Evolutionary conservation across 1,284 basidiomycete species (phyloP), one percentile per base, ranked within the genome.

Genomic region (Naganishia albida): DNA sequence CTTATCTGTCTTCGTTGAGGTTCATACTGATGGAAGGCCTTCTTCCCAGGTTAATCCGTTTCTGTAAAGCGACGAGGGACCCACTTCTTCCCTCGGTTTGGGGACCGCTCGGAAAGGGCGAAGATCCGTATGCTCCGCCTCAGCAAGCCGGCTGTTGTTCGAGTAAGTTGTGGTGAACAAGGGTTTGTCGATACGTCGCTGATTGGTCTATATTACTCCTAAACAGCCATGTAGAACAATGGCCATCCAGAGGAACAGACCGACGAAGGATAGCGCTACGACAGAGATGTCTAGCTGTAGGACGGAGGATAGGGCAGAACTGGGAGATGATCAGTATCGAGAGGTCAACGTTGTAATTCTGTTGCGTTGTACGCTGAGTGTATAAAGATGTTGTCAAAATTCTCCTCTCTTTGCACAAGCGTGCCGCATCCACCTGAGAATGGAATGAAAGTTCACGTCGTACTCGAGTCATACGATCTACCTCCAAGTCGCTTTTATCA

Each of bases 11-110:
- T 38, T 10, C 7, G 16, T 30, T 28, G 39, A 39, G 30, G 64
- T 50, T 0, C 44, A 64, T 40, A 23, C 66, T 38, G 25, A 25
- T 25, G 51, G 30, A 28, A 34, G n/a, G n/a, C 16, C 48, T 56
- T 2, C 30, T 7, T 34, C 28, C 39, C 23, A 90, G 94, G 75
- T 80, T 98, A 68, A 95, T 97, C 75, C 87, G 88, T 63, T 95
- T 91, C 78, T 92, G 90, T 84, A 91, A 91, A 80, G 87, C 85
- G 30, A 95, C 91, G 39, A 88, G 87, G 73, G 93, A 96, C 80
- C 90, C 88, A 72, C 84, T 94, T 68, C 85, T 91, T 50, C 91
- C 92, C 3, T 90, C 88, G 39, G 88, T 95, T 48, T 96, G 94
- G 94, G 93, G 94, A n/a, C 88, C 90, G 20, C 85, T 93, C 38